Conservation (phyloP, 306 rosid genomes). For the Potentilla sterilis region DNA sequence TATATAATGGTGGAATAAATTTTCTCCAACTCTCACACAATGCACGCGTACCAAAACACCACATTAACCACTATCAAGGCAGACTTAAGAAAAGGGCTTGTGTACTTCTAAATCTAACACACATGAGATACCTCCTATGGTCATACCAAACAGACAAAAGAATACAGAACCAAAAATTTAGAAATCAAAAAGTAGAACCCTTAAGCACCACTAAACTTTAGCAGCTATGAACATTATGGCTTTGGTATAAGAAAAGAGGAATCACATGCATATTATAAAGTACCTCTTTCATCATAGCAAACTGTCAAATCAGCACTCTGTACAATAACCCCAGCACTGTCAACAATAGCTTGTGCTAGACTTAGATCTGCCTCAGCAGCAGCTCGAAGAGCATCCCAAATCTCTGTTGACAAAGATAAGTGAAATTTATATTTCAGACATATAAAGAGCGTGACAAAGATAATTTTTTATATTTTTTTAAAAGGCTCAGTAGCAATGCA, state of each 20-base stretch:
- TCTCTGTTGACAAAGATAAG: conserved; percentile 58
- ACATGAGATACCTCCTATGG: not conserved
- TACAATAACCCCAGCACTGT: conserved; percentile 93
- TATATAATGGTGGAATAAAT: not conserved
- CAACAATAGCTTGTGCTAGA: conserved; percentile 91
- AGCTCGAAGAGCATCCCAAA: conserved; percentile 99
- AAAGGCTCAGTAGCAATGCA: not conserved
- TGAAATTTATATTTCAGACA: conserved; percentile 25
- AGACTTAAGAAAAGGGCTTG: not conserved
- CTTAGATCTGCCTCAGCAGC: conserved; percentile 91
- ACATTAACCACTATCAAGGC: not conserved
- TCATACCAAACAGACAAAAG: not conserved
- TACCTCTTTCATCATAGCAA: conserved; percentile 98
- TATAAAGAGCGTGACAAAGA: too few species aligned
- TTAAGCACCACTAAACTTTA: not conserved
- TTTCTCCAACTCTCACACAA: not conserved
- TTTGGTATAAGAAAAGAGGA: not conserved
- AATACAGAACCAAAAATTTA: not conserved
- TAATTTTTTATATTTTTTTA: not conserved
- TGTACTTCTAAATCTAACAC: not conserved
- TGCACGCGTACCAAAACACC: not conserved
- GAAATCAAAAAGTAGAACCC: not conserved
- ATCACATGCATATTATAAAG: not conserved
- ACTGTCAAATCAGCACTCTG: conserved; percentile 91
- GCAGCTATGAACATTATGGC: not conserved